Evolutionary conservation across 345 rosid genomes (phyloP), one percentile per base, ranked within the genome.

Genomic region (Aethionema arabicum): DNA sequence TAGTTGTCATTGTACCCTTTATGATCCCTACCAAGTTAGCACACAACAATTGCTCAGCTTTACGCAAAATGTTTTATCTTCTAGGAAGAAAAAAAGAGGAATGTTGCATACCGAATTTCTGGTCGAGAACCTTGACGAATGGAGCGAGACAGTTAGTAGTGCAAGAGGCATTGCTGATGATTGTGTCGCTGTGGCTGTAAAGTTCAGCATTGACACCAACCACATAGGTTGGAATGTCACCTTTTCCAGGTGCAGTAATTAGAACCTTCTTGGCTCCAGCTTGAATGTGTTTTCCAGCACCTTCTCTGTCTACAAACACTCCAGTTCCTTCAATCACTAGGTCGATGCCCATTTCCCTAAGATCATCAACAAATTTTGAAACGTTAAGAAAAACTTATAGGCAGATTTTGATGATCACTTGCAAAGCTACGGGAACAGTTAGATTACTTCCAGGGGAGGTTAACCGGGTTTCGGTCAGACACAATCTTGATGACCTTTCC

Each of bases 121-220:
- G 96, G 78, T 92, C 98, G 43, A 92, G 85, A 77, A 92, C 93
- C 86, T 89, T 92, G 90, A 92, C 98, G 43, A 92, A 92, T 52
- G 98, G 98, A 66, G 98, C 98, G 15, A 92, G 95, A 73, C 98
- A 92, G 71, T 92, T 92, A n/a, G 98, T 92, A 67, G 98, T 92
- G 84, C 98, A 92, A 60, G 98, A 92, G 6, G 98, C 98, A 15
- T 89, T 92, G 82, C 98, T 92, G 80, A 92, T 87, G 72, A 92
- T 89, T 51, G 91, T 72, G 62, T 92, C 98, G 5, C 61, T 79
- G 3, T 71, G 86, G 68, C 11, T 82, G 84, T 92, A 92, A 36
- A 53, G 49, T 0, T 85, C 98, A n/a, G 82, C 98, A 72, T 92
- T 87, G 57, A 92, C 98, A 6, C 98, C 98, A 54, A 92, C 90